Evolutionary conservation across 2,329 filamentous ascomycete species (phyloP), one percentile per base, ranked within the genome.

Genomic region (Lachnum nothofagi): DNA sequence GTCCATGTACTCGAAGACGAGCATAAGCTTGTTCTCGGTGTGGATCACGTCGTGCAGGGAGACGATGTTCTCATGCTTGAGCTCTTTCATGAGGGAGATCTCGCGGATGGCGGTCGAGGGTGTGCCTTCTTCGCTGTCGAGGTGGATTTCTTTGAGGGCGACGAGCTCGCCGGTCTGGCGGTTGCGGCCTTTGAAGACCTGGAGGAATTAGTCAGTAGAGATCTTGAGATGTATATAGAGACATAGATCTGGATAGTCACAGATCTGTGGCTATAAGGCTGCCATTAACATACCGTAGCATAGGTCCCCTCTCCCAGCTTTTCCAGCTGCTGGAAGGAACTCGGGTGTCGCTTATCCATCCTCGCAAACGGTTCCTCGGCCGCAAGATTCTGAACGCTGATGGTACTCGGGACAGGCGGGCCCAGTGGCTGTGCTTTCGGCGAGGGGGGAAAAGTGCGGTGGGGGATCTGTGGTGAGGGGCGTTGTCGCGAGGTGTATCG

Each of bases 11-110:
- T 98, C 93, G 62, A 98, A 98, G 8, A 98, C 93, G 34, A 98
- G 83, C 93, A 98, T 98, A 49, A 98, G 82, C 70, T 98, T 98
- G 73, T 97, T 98, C 75, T 98, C 93, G 50, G 93, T 98, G 70
- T 98, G 93, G 63, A 98, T 97, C 48, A 98, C 93, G 76, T 98
- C 93, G 77, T 97, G 89, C 4, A 98, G 83, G 51, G 86, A 88
- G 62, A 98, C 91, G 59, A 98, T 97, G 67, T 96, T 97, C 68
- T 96, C 91, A 70, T 98, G 93, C 71, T 97, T 97, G 59, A 98
- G 79, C 72, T 98, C 93, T 72, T 98, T 98, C 93, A 98, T 97
- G 49, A 98, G 78, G 1, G 91, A 96, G 63, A 98, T 98, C 70
- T 98, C 93, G 64, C 93, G 88, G 67, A 98, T 98, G 40, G 93